These are phyloP conservation scores for Calonectria hongkongensis DNA, from an alignment of 2,329 filamentous ascomycete species.

Conservation along the genomic window DNA sequence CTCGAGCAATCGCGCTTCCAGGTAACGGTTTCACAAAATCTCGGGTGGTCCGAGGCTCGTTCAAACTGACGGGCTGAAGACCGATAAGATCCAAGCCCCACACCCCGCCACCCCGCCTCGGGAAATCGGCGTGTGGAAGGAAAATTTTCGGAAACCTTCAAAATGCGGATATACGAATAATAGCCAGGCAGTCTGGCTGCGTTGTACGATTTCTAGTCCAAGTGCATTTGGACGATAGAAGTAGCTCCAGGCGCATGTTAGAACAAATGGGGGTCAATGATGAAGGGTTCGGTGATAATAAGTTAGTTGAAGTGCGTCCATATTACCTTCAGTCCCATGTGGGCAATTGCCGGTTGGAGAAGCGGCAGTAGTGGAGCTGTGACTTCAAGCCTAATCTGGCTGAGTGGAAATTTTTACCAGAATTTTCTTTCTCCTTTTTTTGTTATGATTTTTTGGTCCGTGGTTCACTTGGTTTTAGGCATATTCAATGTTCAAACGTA, in stretches of 20 bases:
- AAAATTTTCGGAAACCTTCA: constrained; percentile 4
- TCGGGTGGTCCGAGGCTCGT: not conserved
- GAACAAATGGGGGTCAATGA: not conserved
- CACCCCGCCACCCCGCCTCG: constrained; percentile 7
- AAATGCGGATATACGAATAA: not conserved
- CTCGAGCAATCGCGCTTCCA: not conserved
- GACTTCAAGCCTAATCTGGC: not conserved
- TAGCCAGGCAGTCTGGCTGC: not conserved
- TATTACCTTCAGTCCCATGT: not conserved
- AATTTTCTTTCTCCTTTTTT: not conserved
- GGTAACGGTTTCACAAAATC: not conserved
- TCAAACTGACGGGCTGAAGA: not conserved
- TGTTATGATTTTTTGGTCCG: not conserved
- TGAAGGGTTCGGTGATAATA: not conserved
- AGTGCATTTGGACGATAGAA: not conserved
- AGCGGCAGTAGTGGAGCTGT: not conserved
- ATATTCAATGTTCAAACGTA: not conserved
- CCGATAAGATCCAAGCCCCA: constrained; percentile 8
- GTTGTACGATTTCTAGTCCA: not conserved
- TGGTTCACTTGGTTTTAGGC: not conserved
- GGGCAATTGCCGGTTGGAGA: not conserved
- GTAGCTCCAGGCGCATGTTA: not conserved
- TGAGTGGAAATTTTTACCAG: not conserved
- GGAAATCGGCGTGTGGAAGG: constrained; percentile 4
- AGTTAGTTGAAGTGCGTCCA: not conserved